These are phyloP conservation scores for Aspergillus awamori DNA, from an alignment of 2,329 filamentous ascomycete genomes.

Conservation along the genomic window DNA sequence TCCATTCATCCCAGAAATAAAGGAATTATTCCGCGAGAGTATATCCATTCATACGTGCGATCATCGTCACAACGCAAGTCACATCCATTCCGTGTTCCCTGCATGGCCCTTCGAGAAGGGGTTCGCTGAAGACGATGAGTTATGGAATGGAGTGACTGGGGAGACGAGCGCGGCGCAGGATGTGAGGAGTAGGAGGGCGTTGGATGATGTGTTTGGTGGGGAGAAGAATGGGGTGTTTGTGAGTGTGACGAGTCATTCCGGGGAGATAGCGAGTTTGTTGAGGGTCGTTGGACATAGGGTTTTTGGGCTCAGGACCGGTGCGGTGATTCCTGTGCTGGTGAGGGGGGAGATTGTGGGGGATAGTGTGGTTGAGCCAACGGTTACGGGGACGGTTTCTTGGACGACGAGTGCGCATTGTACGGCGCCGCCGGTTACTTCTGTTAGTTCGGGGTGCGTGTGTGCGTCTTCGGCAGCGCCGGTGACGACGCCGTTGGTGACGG, in stretches of 20 bases:
- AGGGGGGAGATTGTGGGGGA: slow-evolving; percentile 40
- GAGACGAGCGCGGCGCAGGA: slow-evolving; percentile 55
- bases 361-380: slow-evolving; percentile 5
- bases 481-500: slow-evolving; percentile 31
- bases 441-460: slow-evolving; percentile 32
- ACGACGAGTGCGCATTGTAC: slow-evolving; percentile 36
- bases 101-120: slow-evolving; percentile 54
- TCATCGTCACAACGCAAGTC: slow-evolving; percentile 51
- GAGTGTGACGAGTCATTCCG: slow-evolving; percentile 60
- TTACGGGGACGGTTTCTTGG: slow-evolving; percentile 30
- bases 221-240: slow-evolving; percentile 46
- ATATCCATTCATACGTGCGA: slow-evolving; percentile 65
- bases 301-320: slow-evolving; percentile 53
- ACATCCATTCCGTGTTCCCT: slow-evolving; percentile 54
- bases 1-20: slow-evolving; percentile 49
- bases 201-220: slow-evolving; percentile 56
- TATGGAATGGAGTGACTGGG: slow-evolving; percentile 54
- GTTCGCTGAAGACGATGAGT: slow-evolving; percentile 57
- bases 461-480: slow-evolving; percentile 33
- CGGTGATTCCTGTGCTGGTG: slow-evolving; percentile 55
- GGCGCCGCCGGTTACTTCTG: slow-evolving; percentile 35
- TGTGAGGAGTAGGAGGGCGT: slow-evolving; percentile 44
- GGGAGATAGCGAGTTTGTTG: slow-evolving; percentile 58
- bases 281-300: slow-evolving; percentile 46
- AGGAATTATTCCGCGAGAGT: slow-evolving; percentile 60